Evolutionary conservation across 768 basidiomycete genomes (phyloP).

Genomic region (Lactifluus volemus): DNA sequence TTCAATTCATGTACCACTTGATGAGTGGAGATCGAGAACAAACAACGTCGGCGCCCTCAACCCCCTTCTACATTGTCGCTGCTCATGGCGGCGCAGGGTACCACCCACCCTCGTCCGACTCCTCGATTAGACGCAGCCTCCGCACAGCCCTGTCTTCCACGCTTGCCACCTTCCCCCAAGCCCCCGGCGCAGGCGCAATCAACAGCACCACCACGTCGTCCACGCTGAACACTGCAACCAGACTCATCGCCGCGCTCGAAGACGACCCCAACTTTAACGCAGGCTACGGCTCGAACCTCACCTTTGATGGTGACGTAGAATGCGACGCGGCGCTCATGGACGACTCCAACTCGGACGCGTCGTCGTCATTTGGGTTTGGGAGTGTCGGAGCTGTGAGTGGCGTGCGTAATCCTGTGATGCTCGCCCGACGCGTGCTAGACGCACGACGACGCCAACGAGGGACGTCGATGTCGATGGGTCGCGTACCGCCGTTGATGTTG

Average conservation of each 20-base stretch:
- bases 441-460: constrained; percentile 31
- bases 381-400: constrained; percentile 61
- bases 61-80: constrained; percentile 31
- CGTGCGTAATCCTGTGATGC: constrained; percentile 58
- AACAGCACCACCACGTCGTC: not conserved
- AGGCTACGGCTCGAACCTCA: constrained; percentile 77
- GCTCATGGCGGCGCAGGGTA: constrained; percentile 76
- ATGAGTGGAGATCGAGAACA: not conserved
- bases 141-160: constrained; percentile 44
- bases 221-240: constrained; percentile 3
- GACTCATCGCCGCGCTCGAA: not conserved
- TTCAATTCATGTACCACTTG: not conserved
- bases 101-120: constrained; percentile 33
- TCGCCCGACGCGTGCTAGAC: constrained; percentile 51
- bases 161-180: constrained; percentile 14
- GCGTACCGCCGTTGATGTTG: constrained; percentile 61
- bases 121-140: constrained; percentile 44
- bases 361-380: constrained; percentile 59
- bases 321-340: constrained; percentile 76
- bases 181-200: not conserved
- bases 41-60: not conserved
- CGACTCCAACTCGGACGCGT: constrained; percentile 22
- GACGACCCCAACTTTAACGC: not conserved
- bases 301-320: constrained; percentile 64
- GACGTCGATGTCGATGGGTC: constrained; percentile 34